Evolutionary conservation across 2,329 filamentous ascomycete species (phyloP), one percentile per base, ranked within the genome.

Genomic region (Magnaporthiopsis poae): DNA sequence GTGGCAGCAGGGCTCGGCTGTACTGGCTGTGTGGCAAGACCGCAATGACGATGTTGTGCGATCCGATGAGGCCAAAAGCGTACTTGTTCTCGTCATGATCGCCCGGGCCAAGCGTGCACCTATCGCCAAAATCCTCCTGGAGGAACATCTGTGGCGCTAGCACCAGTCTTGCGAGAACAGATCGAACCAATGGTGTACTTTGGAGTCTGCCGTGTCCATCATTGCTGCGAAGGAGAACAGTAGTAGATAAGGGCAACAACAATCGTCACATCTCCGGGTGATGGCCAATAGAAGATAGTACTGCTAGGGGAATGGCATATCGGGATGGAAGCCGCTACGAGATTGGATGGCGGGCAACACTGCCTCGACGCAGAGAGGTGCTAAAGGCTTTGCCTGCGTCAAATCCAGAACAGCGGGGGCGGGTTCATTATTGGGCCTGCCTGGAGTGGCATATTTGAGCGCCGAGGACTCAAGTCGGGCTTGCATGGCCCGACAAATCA

Each of bases 1-100:
- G 21, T 69, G 1, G 74, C 72, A 0, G 75, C 74, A 18, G 66
- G 70, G 0, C 61, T 66, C 12, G 68, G 1, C 75, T 74, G 62
- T 73, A 72, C 9, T 71, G 52, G 13, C 68, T 72, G 18, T 70
- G 63, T 0, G 75, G 73, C 21, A 76, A 64, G 2, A 65, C 68
- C 35, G 73, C 71, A 18, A 80, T 73, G 11, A 77, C 77, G 8
- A 79, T 69, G 52, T 79, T 76, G 64, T 79, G 76, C 18, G 67
- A 66, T 0, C 72, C 72, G 0, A 79, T 74, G 0, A 62, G 65
- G 0, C 76, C 77, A 0, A 75, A 68, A 3, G 69, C 69, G 65
- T 79, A 79, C 35, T 72, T 73, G 62, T 71, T 72, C 33, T 77
- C 52, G 75, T 75, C 68, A n/a, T 68, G 33, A n/a, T 59, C 27